A percentile compares a stretch with the other conserved stretches of the same genome.
phyloP scores from a whole-genome alignment of 73 alveolate genomes.

The Paramecium tetraurelia region DNA sequence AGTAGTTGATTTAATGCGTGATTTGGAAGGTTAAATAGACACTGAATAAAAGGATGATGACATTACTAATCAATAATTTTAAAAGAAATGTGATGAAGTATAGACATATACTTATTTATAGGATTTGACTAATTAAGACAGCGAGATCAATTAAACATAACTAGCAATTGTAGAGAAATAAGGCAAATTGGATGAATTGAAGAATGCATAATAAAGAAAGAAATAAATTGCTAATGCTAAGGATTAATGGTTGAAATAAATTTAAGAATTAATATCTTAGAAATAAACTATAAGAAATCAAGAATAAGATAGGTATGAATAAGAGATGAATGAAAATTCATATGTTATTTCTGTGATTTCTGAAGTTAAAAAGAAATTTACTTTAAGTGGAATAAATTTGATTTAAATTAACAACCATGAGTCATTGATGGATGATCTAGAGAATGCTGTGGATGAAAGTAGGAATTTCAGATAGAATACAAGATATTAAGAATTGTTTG shows the following conservation, averaged over 20 bases:
- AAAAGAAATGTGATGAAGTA: slow-evolving; percentile 1
- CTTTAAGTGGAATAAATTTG: background rate
- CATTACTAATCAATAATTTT: background rate
- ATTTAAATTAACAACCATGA: background rate
- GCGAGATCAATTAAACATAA: background rate
- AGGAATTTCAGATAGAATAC: slow-evolving; percentile 23
- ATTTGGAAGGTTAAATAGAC: slow-evolving; percentile 20
- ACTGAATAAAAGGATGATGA: slow-evolving; percentile 10
- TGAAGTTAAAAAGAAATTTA: slow-evolving; percentile 22
- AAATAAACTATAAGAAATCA: background rate
- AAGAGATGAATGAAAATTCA: slow-evolving; percentile 25
- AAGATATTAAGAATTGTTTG: background rate
- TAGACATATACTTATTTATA: background rate
- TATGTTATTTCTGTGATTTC: background rate
- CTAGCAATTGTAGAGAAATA: background rate
- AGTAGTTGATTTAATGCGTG: background rate
- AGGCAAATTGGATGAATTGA: background rate
- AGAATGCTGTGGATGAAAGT: slow-evolving; percentile 36
- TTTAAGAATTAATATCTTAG: background rate
- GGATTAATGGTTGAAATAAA: background rate
- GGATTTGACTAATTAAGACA: background rate
- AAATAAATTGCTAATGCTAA: background rate
- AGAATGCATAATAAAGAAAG: slow-evolving; percentile 14
- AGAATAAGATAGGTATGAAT: background rate
- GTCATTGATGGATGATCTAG: background rate